Conservation (phyloP, 306 rosid genomes). For the Hippophae gyantsensis region DNA sequence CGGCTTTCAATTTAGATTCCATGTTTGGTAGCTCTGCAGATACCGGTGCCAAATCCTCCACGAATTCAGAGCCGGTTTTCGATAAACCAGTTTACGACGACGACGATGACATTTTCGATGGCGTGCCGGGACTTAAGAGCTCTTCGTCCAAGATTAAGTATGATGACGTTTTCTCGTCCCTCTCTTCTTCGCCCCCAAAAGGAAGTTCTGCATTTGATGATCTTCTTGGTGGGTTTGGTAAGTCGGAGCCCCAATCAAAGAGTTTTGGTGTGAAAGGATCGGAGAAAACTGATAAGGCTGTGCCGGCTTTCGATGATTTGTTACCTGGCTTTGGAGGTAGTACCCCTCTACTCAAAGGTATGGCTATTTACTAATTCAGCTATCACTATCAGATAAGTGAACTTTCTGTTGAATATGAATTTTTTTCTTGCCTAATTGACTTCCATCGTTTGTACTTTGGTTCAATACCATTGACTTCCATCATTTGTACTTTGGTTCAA, state of each 20-base stretch:
- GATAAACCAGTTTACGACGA: conserved; percentile 67
- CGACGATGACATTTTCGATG: conserved; percentile 83
- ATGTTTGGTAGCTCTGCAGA: conserved; percentile 33
- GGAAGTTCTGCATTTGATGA: conserved; percentile 57
- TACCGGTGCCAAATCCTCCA: conserved; percentile 30
- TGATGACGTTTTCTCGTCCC: conserved; percentile 50
- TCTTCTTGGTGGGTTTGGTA: conserved; percentile 76
- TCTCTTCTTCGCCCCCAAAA: conserved; percentile 33
- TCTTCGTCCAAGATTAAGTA: conserved; percentile 40
- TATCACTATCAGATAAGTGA: not conserved
- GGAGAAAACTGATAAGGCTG: conserved; percentile 41
- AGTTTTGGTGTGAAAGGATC: conserved; percentile 29
- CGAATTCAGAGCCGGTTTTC: conserved; percentile 43
- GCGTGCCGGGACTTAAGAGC: conserved; percentile 76
- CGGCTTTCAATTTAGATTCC: conserved; percentile 54
- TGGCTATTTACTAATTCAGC: not conserved
- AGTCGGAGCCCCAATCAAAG: conserved; percentile 45
- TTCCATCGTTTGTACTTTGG: too few species aligned
- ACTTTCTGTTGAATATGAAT: not conserved
- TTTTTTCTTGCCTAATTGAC: not conserved
- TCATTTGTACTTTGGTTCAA: too few species aligned
- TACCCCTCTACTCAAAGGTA: conserved; percentile 57
- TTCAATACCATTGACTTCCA: too few species aligned
- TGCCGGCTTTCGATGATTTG: conserved; percentile 60
- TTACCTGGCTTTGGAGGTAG: conserved; percentile 67